These are phyloP conservation scores for California macrophylla DNA, from an alignment of 441 rosid genomes.

Conservation along the genomic window DNA sequence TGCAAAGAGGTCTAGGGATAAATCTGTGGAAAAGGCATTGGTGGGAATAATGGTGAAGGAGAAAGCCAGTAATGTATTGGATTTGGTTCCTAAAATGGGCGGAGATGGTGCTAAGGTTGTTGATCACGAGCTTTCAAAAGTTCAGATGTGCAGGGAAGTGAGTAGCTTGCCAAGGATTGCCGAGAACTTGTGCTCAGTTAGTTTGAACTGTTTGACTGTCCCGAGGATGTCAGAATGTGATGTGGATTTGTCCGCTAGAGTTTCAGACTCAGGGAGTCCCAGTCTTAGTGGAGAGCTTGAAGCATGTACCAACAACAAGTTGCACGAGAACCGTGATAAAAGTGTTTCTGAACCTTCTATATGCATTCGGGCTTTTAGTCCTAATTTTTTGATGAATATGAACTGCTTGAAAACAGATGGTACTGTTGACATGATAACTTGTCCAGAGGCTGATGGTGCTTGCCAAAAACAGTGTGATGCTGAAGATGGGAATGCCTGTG, in stretches of 20 bases:
- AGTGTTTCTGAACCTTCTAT: slow-evolving; percentile 8
- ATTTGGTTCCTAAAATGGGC: slow-evolving; percentile 8
- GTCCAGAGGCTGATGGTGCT: slow-evolving; percentile 4
- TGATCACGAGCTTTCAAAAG: slow-evolving; percentile 27
- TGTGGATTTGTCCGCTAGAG: slow-evolving; percentile 7
- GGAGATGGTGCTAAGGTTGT: slow-evolving; percentile 12
- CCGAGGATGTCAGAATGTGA: not conserved
- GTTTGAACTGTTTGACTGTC: slow-evolving; percentile 8
- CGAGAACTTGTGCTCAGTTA: slow-evolving; percentile 18
- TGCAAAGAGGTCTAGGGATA: slow-evolving; percentile 24
- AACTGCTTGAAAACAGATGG: slow-evolving; percentile 6
- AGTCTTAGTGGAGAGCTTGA: slow-evolving; percentile 7
- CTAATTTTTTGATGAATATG: slow-evolving; percentile 11
- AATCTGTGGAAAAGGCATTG: slow-evolving; percentile 21
- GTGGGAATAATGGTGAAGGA: slow-evolving; percentile 20
- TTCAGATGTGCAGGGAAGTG: slow-evolving; percentile 26
- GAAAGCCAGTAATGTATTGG: slow-evolving; percentile 14
- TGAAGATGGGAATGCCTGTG: slow-evolving; percentile 4
- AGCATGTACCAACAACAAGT: not conserved
- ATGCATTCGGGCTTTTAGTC: not conserved
- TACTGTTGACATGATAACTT: slow-evolving; percentile 6
- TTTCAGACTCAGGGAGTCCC: slow-evolving; percentile 2
- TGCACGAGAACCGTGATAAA: slow-evolving; percentile 1
- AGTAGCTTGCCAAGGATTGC: slow-evolving; percentile 28
- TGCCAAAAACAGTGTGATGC: slow-evolving; percentile 6